phyloP scores from a whole-genome alignment of 495 filamentous ascomycete species.

The Aspergillus nidulans region DNA sequence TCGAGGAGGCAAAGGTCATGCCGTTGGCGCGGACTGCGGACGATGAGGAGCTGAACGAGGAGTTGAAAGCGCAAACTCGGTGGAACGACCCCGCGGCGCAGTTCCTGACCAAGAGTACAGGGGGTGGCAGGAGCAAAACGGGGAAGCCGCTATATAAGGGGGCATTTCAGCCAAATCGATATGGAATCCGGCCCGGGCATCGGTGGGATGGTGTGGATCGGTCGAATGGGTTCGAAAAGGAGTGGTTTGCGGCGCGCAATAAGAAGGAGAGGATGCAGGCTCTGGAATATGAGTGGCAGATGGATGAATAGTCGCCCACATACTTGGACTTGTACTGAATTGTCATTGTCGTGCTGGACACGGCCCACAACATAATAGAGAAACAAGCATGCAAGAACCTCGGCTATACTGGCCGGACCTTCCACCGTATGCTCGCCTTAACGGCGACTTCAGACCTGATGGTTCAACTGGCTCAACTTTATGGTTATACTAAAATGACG shows the following conservation, averaged over 20 bases:
- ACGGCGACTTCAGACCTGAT: no score
- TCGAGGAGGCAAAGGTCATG: slow-evolving; percentile 78
- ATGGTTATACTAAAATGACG: no score
- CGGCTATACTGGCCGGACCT: not conserved
- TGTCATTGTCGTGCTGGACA: slow-evolving; percentile 23
- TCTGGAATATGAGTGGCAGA: slow-evolving; percentile 91
- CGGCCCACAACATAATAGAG: not conserved
- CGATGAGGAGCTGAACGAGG: slow-evolving; percentile 78
- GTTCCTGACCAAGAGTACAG: slow-evolving; percentile 60
- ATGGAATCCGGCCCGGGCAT: slow-evolving; percentile 88
- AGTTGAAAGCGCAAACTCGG: slow-evolving; percentile 65
- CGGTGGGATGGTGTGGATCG: slow-evolving; percentile 98
- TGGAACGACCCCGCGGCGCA: slow-evolving; percentile 94
- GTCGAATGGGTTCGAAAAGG: slow-evolving; percentile 88
- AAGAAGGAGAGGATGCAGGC: slow-evolving; percentile 64
- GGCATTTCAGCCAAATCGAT: slow-evolving; percentile 80
- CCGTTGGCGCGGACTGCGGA: slow-evolving; percentile 72
- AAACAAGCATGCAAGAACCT: not conserved
- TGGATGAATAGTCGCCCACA: slow-evolving; percentile 70
- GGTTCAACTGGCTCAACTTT: no score
- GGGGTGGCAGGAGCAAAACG: slow-evolving; percentile 38
- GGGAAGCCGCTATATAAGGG: slow-evolving; percentile 78
- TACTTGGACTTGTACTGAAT: slow-evolving; percentile 1
- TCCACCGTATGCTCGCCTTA: no score
- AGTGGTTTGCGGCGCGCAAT: slow-evolving; percentile 87